Percentiles rank a stretch among this genome's conserved stretches.
Evolutionary conservation across 73 alveolate genomes (phyloP).

Genomic region (Durusdinium trenchii): DNA sequence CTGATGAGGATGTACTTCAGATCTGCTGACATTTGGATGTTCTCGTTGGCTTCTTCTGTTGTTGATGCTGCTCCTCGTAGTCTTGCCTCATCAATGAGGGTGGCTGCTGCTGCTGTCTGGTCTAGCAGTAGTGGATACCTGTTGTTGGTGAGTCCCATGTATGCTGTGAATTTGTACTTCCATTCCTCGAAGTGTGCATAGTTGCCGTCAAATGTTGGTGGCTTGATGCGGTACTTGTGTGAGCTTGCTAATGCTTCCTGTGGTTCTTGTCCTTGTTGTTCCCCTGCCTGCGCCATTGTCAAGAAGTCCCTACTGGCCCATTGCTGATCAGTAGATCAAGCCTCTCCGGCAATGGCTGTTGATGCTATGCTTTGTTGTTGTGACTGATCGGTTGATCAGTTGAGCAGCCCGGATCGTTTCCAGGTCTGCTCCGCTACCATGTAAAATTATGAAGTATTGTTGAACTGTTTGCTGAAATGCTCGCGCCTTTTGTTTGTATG

Average conservation of each 20-base stretch:
- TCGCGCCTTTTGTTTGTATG: no score
- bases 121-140: background rate
- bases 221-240: background rate
- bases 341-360: no score
- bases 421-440: no score
- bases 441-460: no score
- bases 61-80: background rate
- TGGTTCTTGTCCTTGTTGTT: background rate
- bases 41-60: background rate
- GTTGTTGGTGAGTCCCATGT: background rate
- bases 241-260: background rate
- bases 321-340: no score
- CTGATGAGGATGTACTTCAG: slow-evolving; percentile 6
- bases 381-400: no score
- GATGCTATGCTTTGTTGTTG: no score
- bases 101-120: background rate
- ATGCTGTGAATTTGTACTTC: background rate
- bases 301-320: no score
- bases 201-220: background rate
- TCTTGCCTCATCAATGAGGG: background rate
- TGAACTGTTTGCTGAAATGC: no score
- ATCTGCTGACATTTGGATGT: background rate
- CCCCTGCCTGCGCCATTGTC: no score
- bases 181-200: background rate
- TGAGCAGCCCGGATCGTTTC: no score